phyloP scores from a whole-genome alignment of 2,329 filamentous ascomycete species.

The Acarospora socialis region DNA sequence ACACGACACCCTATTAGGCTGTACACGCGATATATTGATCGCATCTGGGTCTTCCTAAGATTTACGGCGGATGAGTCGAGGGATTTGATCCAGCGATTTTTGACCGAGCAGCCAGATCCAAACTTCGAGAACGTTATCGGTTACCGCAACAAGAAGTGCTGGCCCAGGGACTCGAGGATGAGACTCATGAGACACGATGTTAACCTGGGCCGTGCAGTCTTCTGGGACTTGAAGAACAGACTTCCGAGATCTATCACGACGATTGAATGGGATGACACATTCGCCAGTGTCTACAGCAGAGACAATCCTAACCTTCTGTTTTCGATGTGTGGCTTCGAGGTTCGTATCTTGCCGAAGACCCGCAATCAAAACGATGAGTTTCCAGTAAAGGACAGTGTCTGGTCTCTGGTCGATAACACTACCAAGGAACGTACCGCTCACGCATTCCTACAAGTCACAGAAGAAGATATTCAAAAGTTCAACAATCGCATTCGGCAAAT shows the following conservation, averaged over 20 bases:
- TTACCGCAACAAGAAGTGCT: conserved; percentile 99
- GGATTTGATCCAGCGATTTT: conserved; percentile 90
- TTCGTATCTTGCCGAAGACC: conserved; percentile 88
- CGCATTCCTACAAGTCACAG: conserved; percentile 92
- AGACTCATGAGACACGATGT: conserved; percentile 97
- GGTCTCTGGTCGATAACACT: conserved; percentile 91
- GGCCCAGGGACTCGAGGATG: conserved; percentile 96
- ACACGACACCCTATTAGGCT: conserved; percentile 86
- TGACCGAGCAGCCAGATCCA: conserved; percentile 94
- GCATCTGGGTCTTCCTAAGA: conserved; percentile 94
- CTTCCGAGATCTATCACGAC: conserved; percentile 89
- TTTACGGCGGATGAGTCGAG: conserved; percentile 90
- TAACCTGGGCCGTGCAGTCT: conserved; percentile 90
- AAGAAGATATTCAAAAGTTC: conserved; percentile 97
- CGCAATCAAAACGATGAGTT: conserved; percentile 95
- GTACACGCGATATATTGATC: conserved; percentile 97
- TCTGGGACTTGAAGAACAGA: conserved; percentile 98
- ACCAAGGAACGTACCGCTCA: conserved; percentile 95
- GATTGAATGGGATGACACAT: conserved; percentile 98
- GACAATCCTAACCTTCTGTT: conserved; percentile 96
- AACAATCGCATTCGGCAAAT: conserved; percentile 98
- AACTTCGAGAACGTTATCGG: conserved; percentile 99
- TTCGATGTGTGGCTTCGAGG: conserved; percentile 96
- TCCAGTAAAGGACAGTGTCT: conserved; percentile 92
- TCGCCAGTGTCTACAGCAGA: conserved; percentile 92